Conservation (phyloP, 2,329 filamentous ascomycete genomes). For the Trichophyton schoenleinii region DNA sequence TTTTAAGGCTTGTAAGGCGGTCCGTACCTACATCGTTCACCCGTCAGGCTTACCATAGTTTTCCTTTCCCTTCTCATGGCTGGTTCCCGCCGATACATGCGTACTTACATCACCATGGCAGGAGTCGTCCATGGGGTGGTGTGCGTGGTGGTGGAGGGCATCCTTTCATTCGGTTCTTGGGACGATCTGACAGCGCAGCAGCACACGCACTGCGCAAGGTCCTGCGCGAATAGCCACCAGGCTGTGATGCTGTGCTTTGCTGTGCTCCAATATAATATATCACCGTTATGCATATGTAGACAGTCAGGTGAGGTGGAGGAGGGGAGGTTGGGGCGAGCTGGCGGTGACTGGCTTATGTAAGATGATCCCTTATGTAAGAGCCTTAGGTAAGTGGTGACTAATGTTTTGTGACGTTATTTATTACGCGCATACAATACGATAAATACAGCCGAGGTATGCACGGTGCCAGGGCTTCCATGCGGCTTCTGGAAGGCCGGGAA, state of each 20-base stretch:
- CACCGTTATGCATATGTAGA: neutral
- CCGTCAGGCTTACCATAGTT: neutral
- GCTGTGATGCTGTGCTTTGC: neutral
- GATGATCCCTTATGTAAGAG: neutral
- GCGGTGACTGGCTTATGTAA: neutral
- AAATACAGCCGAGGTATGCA: neutral
- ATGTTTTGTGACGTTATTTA: neutral
- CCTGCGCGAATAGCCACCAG: neutral
- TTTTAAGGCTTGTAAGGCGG: neutral
- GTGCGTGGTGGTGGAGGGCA: neutral
- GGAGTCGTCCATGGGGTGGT: neutral
- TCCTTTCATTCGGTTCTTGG: constrained; percentile 2
- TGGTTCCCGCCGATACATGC: too few relatives aligned
- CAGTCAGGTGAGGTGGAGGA: neutral
- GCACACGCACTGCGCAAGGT: constrained; percentile 2
- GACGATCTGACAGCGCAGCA: constrained; percentile 2
- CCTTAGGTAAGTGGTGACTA: neutral
- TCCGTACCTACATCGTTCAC: constrained; percentile 2
- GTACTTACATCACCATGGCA: too few relatives aligned
- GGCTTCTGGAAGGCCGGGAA: constrained; percentile 1
- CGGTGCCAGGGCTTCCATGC: neutral
- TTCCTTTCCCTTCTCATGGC: neutral
- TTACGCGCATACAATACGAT: neutral
- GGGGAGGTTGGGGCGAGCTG: neutral
- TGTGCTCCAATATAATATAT: neutral